Conservation (phyloP, 371 early-diverging fungal species). For the Parasitella parasitica region DNA sequence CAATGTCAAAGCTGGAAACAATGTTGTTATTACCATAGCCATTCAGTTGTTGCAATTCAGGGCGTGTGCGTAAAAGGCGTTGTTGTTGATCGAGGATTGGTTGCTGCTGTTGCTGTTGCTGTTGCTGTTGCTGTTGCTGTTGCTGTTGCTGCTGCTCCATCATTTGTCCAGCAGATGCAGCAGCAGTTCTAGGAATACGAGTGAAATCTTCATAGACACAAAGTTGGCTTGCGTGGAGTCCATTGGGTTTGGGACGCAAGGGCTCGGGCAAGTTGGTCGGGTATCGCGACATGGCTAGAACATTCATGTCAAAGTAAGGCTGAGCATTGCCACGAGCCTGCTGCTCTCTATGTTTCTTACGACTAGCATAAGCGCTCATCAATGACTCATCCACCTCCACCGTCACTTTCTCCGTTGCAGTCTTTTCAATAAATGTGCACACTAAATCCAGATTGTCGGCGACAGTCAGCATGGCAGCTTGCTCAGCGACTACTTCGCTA, state of each 20-base stretch:
- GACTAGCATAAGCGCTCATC: slow-evolving; percentile 59
- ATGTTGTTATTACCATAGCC: slow-evolving; percentile 26
- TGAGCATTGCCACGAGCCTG: slow-evolving; percentile 65
- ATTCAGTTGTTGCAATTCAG: slow-evolving; percentile 35
- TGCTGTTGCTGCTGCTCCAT: slow-evolving; percentile 10
- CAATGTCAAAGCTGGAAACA: not conserved
- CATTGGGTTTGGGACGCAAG: slow-evolving; percentile 78
- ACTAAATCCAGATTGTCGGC: slow-evolving; percentile 91
- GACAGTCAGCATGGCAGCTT: slow-evolving; percentile 76
- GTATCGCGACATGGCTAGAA: slow-evolving; percentile 71
- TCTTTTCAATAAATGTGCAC: slow-evolving; percentile 89
- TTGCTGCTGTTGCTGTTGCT: no score
- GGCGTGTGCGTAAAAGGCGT: slow-evolving; percentile 24
- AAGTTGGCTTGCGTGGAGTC: slow-evolving; percentile 74
- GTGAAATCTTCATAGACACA: slow-evolving; percentile 79
- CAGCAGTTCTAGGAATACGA: slow-evolving; percentile 44
- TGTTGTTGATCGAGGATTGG: slow-evolving; percentile 11
- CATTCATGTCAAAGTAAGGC: slow-evolving; percentile 85
- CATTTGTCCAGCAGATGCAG: slow-evolving; percentile 20
- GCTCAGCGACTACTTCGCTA: slow-evolving; percentile 68
- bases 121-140: no score
- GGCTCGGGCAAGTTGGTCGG: slow-evolving; percentile 84
- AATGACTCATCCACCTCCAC: slow-evolving; percentile 85
- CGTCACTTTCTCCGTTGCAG: slow-evolving; percentile 89
- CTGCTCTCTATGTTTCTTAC: slow-evolving; percentile 87